Evolutionary conservation across 371 early-diverging fungal genomes (phyloP).

Genomic region (Neoconidiobolus thromboides): DNA sequence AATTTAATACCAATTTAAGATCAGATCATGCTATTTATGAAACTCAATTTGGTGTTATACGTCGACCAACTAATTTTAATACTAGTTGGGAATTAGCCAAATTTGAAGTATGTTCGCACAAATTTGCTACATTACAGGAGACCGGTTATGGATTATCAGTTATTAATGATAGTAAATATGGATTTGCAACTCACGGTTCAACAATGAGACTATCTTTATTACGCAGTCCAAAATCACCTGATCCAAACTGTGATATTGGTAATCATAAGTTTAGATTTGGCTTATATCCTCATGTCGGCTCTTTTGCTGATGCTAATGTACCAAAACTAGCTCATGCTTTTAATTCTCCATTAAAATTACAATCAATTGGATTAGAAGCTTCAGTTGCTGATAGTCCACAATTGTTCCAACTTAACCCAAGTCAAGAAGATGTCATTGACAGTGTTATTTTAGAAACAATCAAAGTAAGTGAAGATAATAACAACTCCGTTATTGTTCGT

Average conservation of each 20-base stretch:
- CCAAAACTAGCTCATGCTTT: constrained; percentile 72
- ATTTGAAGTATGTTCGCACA: constrained; percentile 93
- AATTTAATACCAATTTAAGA: constrained; percentile 68
- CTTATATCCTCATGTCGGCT: constrained; percentile 64
- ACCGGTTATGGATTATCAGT: constrained; percentile 86
- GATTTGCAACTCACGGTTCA: constrained; percentile 63
- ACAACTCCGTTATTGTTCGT: constrained; percentile 43
- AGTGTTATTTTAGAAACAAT: constrained; percentile 74
- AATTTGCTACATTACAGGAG: constrained; percentile 85
- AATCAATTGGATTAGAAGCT: background rate
- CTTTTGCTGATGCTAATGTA: constrained; percentile 57
- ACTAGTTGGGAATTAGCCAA: constrained; percentile 84
- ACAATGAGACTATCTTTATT: constrained; percentile 67
- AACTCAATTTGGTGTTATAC: constrained; percentile 82
- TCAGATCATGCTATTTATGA: constrained; percentile 83
- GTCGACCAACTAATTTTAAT: constrained; percentile 87
- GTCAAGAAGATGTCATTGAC: constrained; percentile 13
- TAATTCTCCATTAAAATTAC: constrained; percentile 43
- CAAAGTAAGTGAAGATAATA: constrained; percentile 66
- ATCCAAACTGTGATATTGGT: constrained; percentile 43
- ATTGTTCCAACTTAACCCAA: no score
- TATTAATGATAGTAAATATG: constrained; percentile 83
- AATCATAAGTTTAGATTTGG: constrained; percentile 79
- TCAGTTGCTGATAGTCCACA: constrained; percentile 13
- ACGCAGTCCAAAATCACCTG: constrained; percentile 68